Evolutionary conservation across 306 rosid species (phyloP).

Genomic region (Cucurbita argyrosperma): DNA sequence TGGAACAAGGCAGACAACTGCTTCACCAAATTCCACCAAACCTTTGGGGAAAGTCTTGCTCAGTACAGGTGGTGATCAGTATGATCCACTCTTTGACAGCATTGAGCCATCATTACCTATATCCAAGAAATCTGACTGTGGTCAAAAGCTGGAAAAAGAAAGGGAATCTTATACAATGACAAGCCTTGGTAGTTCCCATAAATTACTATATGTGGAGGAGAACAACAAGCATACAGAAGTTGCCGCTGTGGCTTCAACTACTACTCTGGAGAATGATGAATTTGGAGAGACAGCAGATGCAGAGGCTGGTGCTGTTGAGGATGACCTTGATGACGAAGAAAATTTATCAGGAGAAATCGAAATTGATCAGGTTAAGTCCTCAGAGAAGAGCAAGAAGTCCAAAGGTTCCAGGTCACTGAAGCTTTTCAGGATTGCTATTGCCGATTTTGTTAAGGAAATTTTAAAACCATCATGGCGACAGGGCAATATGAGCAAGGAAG

Average conservation of each 20-base stretch:
- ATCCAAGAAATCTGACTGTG: constrained; percentile 24
- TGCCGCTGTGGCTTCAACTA: constrained; percentile 57
- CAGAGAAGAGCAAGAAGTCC: constrained; percentile 56
- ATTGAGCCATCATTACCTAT: constrained; percentile 55
- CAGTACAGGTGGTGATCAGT: constrained; percentile 49
- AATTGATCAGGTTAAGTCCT: constrained; percentile 58
- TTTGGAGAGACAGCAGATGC: constrained; percentile 91
- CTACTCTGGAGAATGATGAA: constrained; percentile 65
- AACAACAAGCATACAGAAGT: constrained; percentile 30
- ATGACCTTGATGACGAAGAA: constrained; percentile 46
- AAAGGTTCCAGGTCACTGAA: constrained; percentile 75
- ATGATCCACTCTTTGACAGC: constrained; percentile 89
- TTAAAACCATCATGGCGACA: constrained; percentile 95
- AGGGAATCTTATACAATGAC: constrained; percentile 38
- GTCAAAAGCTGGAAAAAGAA: constrained; percentile 38
- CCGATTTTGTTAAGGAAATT: constrained; percentile 86
- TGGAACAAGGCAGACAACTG: constrained; percentile 40
- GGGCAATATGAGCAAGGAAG: constrained; percentile 99
- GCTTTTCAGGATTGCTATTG: constrained; percentile 77
- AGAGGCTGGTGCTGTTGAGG: constrained; percentile 64
- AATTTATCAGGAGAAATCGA: constrained; percentile 45
- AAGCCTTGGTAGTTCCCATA: constrained; percentile 37
- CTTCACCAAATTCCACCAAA: constrained; percentile 43
- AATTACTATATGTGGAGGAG: constrained; percentile 49
- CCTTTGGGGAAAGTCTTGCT: constrained; percentile 31